Conservation (phyloP, 2,329 filamentous ascomycete species). For the Teratosphaeriaceae sp. region DNA sequence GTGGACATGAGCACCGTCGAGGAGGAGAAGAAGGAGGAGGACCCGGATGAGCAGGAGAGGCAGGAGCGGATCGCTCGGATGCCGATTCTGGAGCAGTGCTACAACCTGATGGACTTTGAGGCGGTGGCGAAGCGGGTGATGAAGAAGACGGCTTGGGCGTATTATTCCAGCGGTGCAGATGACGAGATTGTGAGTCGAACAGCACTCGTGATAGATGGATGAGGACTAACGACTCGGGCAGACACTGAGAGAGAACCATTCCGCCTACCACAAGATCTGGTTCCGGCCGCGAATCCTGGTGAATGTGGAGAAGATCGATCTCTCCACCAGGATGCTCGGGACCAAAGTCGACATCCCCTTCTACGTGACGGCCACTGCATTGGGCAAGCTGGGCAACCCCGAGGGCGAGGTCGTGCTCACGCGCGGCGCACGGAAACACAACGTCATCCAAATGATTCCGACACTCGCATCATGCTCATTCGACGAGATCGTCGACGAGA, state of each 20-base stretch:
- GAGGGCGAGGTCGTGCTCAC: conserved; percentile 94
- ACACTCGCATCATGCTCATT: conserved; percentile 95
- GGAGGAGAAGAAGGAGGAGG: conserved; percentile 57
- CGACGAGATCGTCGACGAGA: conserved; percentile 91
- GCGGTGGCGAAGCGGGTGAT: conserved; percentile 81
- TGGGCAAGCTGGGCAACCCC: conserved; percentile 88
- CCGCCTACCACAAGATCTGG: conserved; percentile 94
- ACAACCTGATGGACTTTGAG: conserved; percentile 94
- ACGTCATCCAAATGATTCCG: conserved; percentile 97
- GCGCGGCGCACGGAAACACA: conserved; percentile 72
- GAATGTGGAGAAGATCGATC: conserved; percentile 81
- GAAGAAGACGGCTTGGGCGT: conserved; percentile 96
- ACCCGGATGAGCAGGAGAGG: conserved; percentile 66
- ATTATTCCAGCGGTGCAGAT: conserved; percentile 90
- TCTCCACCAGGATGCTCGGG: conserved; percentile 89
- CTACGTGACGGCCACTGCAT: conserved; percentile 92
- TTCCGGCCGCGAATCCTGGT: conserved; percentile 86
- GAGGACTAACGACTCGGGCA: conserved; percentile 32
- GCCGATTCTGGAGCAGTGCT: conserved; percentile 79
- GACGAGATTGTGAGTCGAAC: conserved; percentile 65
- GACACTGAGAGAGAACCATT: conserved; percentile 94
- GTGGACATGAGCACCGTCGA: conserved; percentile 81
- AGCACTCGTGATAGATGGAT: not conserved
- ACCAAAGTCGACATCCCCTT: conserved; percentile 78
- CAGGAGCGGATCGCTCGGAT: conserved; percentile 62